Evolutionary conservation across 169 alveolate genomes (phyloP), one percentile per base, ranked within the genome.

Genomic region (Babesia microti): DNA sequence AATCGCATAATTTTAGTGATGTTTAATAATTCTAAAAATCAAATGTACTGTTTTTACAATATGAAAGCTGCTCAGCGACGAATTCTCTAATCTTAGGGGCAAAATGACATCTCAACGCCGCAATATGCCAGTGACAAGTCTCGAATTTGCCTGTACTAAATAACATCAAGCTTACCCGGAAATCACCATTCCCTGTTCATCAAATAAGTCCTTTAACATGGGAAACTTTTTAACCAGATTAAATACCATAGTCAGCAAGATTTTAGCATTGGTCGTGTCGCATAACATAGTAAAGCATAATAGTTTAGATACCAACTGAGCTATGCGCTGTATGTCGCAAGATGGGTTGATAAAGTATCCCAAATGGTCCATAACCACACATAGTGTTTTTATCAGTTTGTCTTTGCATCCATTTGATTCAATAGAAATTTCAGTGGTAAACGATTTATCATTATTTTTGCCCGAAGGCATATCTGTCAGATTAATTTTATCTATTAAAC

Each of bases 41-140:
- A n/a, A 19, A 9, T 4, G 42, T 19, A 7, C 41, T 40, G 4
- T 34, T 23, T 3, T 9, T 4, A 22, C 37, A 41, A 1, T 51
- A 50, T 9, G 24, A 12, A 33, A 5, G 23, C 34, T 39, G 61
- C 14, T 17, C 12, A 29, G 26, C 0, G 43, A 39, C 18, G 14
- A 2, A 3, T 0, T 12, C 23, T 4, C 37, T 50, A 15, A 65
- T 19, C 1, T 44, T 26, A 9, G 60, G 60, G 17, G 41, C 26
- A 6, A 32, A 17, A 27, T 65, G 76, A 26, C 27, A 33, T 18
- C n/a, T 11, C 30, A 65, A 37, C 11, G 55, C 49, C 27, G 21
- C 48, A 26, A 65, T 14, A 39, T 65, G 69, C 76, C 76, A 65
- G 63, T 21, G 55, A 32, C 55, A 39, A 19, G 59, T 45, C 18